Evolutionary conservation across 148 eudicot genomes (phyloP).

Genomic region (Amaranthus hypochondriacus): DNA sequence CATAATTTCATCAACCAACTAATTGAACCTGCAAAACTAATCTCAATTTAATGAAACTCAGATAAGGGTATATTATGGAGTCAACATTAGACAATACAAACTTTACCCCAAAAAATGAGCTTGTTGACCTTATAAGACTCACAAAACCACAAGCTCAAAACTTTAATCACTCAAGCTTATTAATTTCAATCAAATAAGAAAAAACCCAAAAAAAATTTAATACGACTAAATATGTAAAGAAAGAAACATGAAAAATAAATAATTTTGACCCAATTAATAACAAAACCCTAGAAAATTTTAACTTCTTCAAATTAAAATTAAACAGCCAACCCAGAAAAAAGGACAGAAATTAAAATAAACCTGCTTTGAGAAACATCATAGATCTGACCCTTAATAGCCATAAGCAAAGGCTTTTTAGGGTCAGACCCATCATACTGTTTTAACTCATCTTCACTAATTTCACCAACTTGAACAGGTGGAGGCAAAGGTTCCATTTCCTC

Average conservation of each 20-base stretch:
- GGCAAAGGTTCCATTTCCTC: conserved; percentile 65
- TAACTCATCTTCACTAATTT: conserved; percentile 67
- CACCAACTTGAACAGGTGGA: conserved; percentile 87
- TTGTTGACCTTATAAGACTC: background rate
- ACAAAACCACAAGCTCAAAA: background rate
- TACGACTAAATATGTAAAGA: background rate
- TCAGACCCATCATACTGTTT: conserved; percentile 74
- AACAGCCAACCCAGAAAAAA: background rate
- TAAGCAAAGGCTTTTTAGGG: conserved; percentile 70
- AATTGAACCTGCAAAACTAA: background rate
- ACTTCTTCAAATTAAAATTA: background rate
- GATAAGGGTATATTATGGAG: background rate
- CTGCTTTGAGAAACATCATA: conserved; percentile 97
- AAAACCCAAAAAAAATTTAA: background rate
- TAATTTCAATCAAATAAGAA: background rate
- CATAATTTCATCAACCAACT: background rate
- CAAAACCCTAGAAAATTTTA: background rate
- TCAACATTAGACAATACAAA: no score
- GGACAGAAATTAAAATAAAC: conserved; percentile 17
- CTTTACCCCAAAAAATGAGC: no score
- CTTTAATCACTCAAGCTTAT: background rate
- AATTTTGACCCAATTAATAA: background rate
- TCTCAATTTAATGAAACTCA: background rate
- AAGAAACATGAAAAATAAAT: background rate
- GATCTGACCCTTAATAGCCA: conserved; percentile 98